A percentile compares a stretch with the other conserved stretches of the same genome.
Evolutionary conservation across 345 rosid genomes (phyloP).

Genomic region (Eucalyptus regnans): DNA sequence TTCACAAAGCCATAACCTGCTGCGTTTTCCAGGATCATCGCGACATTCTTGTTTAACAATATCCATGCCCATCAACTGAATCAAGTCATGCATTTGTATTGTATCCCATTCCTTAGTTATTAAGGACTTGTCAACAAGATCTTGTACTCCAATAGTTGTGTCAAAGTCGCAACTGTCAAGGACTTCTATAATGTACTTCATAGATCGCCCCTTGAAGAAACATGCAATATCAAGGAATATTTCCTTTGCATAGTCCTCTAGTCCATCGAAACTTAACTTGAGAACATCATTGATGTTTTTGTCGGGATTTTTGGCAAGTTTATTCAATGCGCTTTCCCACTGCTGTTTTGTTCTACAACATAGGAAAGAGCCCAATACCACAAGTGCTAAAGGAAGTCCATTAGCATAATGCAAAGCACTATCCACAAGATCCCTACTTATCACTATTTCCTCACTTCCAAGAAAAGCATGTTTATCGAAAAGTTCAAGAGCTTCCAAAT

Average conservation of each 20-base stretch:
- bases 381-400: neutral
- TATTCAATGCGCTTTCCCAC: neutral
- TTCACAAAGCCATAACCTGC: no score
- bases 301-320: neutral
- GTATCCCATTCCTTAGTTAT: fast-evolving
- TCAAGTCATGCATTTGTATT: no score
- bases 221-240: neutral
- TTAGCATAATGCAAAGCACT: neutral
- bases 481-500: neutral
- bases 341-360: neutral
- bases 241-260: neutral
- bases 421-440: neutral
- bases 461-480: neutral
- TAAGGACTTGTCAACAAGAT: neutral
- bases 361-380: neutral
- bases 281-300: neutral
- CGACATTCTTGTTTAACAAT: no score
- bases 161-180: neutral
- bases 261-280: neutral
- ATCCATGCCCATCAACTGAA: no score
- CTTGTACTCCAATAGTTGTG: neutral
- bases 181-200: neutral
- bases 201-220: neutral
- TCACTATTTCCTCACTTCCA: neutral
- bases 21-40: no score